Percentiles rank a stretch among this genome's conserved stretches.
phyloP scores from a whole-genome alignment of 1,284 basidiomycete species.

The Leccinum huronense region DNA sequence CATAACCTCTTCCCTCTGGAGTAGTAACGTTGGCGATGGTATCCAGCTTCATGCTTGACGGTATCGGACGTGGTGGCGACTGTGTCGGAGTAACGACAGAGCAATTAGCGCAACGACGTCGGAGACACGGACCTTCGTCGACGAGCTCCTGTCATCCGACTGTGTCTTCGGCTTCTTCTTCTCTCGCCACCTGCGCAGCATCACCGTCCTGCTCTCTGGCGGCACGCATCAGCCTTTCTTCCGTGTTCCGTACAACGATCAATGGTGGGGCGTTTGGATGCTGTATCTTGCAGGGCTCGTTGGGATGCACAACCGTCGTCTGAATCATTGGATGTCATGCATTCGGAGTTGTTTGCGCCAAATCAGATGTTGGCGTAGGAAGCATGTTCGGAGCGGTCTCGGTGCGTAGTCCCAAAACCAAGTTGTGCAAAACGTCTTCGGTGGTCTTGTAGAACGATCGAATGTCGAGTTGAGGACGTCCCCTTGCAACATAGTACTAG shows the following conservation, averaged over 20 bases:
- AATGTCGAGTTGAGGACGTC: conserved; percentile 38
- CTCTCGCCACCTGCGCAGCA: conserved; percentile 22
- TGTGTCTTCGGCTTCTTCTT: conserved; percentile 28
- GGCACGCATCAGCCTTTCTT: conserved; percentile 30
- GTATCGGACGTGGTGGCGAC: too few species aligned
- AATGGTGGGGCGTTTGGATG: conserved; percentile 54
- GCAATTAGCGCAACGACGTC: too few species aligned
- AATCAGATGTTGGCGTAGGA: conserved; percentile 31
- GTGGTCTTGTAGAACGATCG: conserved; percentile 37
- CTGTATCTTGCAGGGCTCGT: conserved; percentile 58
- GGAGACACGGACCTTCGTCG: too few species aligned
- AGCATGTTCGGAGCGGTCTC: conserved; percentile 36
- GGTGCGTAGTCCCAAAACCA: conserved; percentile 35
- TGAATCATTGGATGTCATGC: conserved; percentile 53
- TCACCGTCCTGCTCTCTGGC: conserved; percentile 16
- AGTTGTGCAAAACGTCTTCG: conserved; percentile 21
- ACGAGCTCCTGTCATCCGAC: conserved; percentile 22
- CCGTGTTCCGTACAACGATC: conserved; percentile 44
- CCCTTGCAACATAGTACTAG: conserved; percentile 40
- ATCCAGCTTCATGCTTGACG: too few species aligned
- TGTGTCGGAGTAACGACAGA: too few species aligned
- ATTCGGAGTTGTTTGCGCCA: conserved; percentile 43
- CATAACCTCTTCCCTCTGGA: conserved; percentile 5
- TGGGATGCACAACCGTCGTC: conserved; percentile 40
- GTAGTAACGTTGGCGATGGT: conserved; percentile 13